Conservation (phyloP, 495 filamentous ascomycete species). For the Penicillium longicatenatum region DNA sequence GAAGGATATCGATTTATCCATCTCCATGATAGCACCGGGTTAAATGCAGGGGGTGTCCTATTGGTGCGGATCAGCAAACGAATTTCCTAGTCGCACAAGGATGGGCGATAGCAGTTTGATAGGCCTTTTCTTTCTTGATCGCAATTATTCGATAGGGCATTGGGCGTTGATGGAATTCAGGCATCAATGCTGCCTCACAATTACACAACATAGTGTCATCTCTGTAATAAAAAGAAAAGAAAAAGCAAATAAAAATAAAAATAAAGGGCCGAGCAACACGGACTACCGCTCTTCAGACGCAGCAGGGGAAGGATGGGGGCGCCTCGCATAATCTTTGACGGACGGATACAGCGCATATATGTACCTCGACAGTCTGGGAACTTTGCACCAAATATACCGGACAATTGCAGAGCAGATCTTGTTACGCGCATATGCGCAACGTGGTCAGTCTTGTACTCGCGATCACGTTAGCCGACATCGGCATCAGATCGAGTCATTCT, state of each 20-base stretch:
- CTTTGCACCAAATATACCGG: not conserved
- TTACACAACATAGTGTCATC: constrained; percentile 6
- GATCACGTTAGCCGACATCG: not conserved
- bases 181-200: constrained; percentile 7
- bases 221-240: not conserved
- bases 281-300: constrained; percentile 4
- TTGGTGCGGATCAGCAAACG: constrained; percentile 69
- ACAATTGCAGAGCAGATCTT: not conserved
- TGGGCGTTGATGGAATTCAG: constrained; percentile 2
- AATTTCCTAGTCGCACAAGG: constrained; percentile 28
- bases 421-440: not conserved
- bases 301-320: not conserved
- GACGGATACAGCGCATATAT: not conserved
- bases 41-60: constrained; percentile 61
- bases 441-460: not conserved
- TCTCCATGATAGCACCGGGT: constrained; percentile 65
- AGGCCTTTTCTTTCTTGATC: not conserved
- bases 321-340: not conserved
- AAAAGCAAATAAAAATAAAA: not conserved
- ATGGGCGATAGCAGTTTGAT: not conserved
- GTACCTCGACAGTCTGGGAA: not conserved
- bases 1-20: constrained; percentile 76
- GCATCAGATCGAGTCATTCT: not conserved
- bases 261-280: not conserved
- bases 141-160: not conserved